Base-by-base conservation (phyloP, 306 rosid species). In the Castanea mollissima region DNA sequence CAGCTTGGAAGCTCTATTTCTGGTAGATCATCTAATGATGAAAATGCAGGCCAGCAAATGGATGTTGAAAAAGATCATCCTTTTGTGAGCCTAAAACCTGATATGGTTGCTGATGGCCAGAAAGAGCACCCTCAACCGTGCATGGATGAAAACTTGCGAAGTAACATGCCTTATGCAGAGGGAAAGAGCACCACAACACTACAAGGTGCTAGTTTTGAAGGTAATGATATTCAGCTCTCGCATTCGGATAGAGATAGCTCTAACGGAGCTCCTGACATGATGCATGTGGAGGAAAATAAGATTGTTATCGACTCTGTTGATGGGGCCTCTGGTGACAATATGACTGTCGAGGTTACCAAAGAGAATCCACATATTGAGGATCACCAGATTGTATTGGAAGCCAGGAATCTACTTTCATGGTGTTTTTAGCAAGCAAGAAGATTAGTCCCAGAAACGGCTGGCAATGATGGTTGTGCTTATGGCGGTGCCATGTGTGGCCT, bases 1-100 rank as follows among this genome's bases (percentile, higher is more conserved):
- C 4, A 46, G 15, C 15, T 46, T 46, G 54, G 54, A 46, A 46
- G 54, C 54, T 46, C 54, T 46, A 46, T 46, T 10, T 72, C 86
- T 25, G 58, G 52, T 25, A 73, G 65, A 67, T 55, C 79, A 20
- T 58, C 86, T 19, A 69, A 74, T 29, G 86, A 67, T 77, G 89
- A 79, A 76, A 80, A 68, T 63, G 79, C 72, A 34, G 74, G 60
- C 54, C 89, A 76, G 73, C 83, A 87, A 85, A 71, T 46, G 57
- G 81, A 77, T 60, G 52, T 16, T 3, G 51, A 68, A 23, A 64
- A 73, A 41, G 87, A 77, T 5, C 79, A 76, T 77, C 78, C 57
- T 70, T 44, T 51, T 38, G 27, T 81, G 3, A 78, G 55, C 85
- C 58, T 62, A 38, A 71, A 51, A 44, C 31, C 38, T 15, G 83